These are phyloP conservation scores for Globisporangium mamillatum DNA, from an alignment of 352 stramenopile genomes.

Conservation along the genomic window DNA sequence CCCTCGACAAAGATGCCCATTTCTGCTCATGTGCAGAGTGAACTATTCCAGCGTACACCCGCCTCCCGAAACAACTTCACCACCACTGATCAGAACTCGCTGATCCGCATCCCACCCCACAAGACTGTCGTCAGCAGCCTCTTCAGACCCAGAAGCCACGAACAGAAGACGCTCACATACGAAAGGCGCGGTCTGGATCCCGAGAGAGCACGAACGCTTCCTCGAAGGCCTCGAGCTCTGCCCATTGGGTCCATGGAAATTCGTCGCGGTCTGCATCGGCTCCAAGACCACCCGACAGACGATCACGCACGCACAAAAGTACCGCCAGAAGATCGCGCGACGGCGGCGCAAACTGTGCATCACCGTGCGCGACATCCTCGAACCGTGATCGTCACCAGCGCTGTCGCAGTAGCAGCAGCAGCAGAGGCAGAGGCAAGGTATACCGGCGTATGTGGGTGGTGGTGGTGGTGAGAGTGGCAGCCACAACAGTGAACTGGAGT, in stretches of 20 bases:
- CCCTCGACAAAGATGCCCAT: not conserved
- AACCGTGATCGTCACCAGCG: not conserved
- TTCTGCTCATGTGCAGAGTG: not conserved
- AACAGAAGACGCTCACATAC: not conserved
- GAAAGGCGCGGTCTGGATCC: not conserved
- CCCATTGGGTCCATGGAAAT: slow-evolving; percentile 29
- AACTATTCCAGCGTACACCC: not conserved
- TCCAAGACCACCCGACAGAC: slow-evolving; percentile 93
- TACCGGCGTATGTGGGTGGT: too few relatives aligned
- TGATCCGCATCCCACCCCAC: slow-evolving; percentile 5
- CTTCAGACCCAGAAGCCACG: not conserved
- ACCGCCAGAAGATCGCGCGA: slow-evolving; percentile 68
- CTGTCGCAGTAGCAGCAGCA: too few relatives aligned
- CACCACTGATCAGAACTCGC: not conserved
- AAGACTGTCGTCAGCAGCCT: not conserved
- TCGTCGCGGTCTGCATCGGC: slow-evolving; percentile 24
- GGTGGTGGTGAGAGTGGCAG: too few relatives aligned
- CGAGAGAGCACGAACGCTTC: slow-evolving; percentile 34
- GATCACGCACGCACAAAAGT: slow-evolving; percentile 83
- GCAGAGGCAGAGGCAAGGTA: too few relatives aligned
- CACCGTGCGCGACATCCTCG: not conserved
- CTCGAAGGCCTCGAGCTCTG: slow-evolving; percentile 37
- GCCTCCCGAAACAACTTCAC: not conserved
- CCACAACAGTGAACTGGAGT: not conserved
- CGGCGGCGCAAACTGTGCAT: not conserved